Evolutionary conservation across 2,329 filamentous ascomycete genomes (phyloP), one percentile per base, ranked within the genome.

Genomic region (Drechslerella stenobrocha): DNA sequence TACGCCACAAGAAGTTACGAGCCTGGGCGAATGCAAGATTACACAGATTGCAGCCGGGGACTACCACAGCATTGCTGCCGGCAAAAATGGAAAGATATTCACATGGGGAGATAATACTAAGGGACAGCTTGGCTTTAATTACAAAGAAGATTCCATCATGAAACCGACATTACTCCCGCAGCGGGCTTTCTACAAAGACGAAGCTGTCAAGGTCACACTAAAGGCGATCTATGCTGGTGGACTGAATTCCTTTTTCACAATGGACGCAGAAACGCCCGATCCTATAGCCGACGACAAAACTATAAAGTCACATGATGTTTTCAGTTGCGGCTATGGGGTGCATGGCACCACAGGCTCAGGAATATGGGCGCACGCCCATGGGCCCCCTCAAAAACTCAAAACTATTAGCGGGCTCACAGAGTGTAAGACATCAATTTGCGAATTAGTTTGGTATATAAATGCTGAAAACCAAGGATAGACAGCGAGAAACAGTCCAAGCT

Each of bases 81-180:
- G 92, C 74, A 83, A 83, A 65, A 80, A 87, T 52, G 92, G 92
- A 13, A 83, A 85, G 13, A 82, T 93, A 13, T 96, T 93, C 76
- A 81, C 85, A 4, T 97, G 95, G 77, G 93, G 93, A 34, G 91
- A 97, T 76, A 97, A 97, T 77, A 85, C 86, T 0, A 83, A 84
- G 42, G 93, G 93, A n/a, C 93, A 97, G 76, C 81, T 97, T 2
- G 92, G 92, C n/a, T 85, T 92, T 72, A 84, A 89, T 51, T 83
- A 82, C 53, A 84, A 84, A 48, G 75, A 82, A 0, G 82, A 86
- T 24, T 79, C 83, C 60, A 79, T 88, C 22, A 88, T 92, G 70
- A 81, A 81, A 0, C 90, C 93, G 0, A 83, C 85, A 2, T 81
- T 86, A 3, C 75, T 97, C 1, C 83, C 88, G 0, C 82, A 89